Base-by-base conservation (phyloP, 805 yeast species). In the Starmerella gropengiesseri region DNA sequence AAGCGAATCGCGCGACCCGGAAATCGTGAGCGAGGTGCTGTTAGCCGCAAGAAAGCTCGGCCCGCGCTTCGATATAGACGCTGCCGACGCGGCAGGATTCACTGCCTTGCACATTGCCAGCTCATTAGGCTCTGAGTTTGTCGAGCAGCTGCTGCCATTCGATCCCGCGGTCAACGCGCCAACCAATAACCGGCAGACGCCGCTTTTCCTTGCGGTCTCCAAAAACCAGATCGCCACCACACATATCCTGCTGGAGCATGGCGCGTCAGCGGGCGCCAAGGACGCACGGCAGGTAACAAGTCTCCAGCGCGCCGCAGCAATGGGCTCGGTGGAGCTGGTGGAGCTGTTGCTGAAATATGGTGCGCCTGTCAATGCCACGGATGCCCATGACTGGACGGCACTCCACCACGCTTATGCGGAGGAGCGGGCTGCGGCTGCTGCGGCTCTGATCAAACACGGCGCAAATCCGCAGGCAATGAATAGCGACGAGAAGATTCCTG, bases 361-460 rank as follows among this genome's bases (percentile, higher is more conserved):
- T 36, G 74, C 79, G 0, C 81, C 82, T 7, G 58, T 86, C 18
- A 81, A 85, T 53, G 68, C 78, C 3, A 71, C 72, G 29, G 96
- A 87, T 56, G 50, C 51, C 11, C 18, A 41, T 7, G 91, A 94
- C 0, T 84, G 91, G 86, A 81, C 94, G 0, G 77, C 95, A 1
- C 59, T 89, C 46, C 94, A 84, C 59, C 94, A 84, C 60, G 95
- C 96, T 0, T 62, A 81, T 43, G 85, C 94, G 0, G 97, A 87
- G 60, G 95, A 95, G 0, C 78, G 78, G 53, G 86, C 80, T 1
- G 94, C 82, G 45, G 74, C 75, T 9, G 94, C 82, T 0, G 66
- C 76, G 1, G 55, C 65, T 26, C 62, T 87, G 36, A 75, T 78
- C 2, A 67, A 55, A 40, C 64, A 69, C 5, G 89, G 89, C 0